These are phyloP conservation scores for Euphorbia pulcherrima DNA, from an alignment of 345 rosid genomes.

Conservation along the genomic window DNA sequence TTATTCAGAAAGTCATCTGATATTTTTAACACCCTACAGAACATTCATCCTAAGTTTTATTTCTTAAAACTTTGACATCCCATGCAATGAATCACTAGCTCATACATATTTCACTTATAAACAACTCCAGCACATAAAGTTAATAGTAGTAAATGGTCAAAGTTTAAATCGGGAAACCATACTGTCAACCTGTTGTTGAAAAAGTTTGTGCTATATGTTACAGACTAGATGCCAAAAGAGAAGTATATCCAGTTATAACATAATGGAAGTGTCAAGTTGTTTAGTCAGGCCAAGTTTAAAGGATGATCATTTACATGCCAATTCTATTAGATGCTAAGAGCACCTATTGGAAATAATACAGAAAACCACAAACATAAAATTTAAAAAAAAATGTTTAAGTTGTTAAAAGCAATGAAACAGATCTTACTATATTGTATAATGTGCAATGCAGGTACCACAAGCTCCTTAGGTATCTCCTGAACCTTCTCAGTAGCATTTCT, in stretches of 20 bases:
- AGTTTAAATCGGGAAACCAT: background rate
- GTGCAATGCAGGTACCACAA: slow-evolving; percentile 59
- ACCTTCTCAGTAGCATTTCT: slow-evolving; percentile 62
- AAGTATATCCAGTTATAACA: background rate
- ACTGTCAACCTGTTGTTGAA: background rate
- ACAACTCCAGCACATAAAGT: background rate
- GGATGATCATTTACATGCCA: background rate
- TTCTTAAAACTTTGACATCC: background rate
- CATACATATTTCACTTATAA: background rate
- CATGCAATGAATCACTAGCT: background rate
- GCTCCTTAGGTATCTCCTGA: slow-evolving; percentile 68
- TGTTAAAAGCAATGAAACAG: background rate
- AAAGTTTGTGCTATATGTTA: background rate
- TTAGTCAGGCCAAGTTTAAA: background rate
- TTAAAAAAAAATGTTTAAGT: background rate
- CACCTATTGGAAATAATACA: background rate
- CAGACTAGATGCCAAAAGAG: background rate
- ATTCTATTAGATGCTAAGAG: background rate
- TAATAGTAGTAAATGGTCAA: background rate
- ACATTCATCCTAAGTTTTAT: background rate
- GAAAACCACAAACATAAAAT: background rate
- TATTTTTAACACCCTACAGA: too few species aligned
- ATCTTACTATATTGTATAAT: slow-evolving; percentile 80
- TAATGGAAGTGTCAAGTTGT: background rate
- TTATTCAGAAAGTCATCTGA: too few species aligned